Percentiles rank a stretch among this genome's conserved stretches.
These are phyloP conservation scores for Jasminum sambac DNA, from an alignment of 257 asterid genomes.

Conservation along the genomic window DNA sequence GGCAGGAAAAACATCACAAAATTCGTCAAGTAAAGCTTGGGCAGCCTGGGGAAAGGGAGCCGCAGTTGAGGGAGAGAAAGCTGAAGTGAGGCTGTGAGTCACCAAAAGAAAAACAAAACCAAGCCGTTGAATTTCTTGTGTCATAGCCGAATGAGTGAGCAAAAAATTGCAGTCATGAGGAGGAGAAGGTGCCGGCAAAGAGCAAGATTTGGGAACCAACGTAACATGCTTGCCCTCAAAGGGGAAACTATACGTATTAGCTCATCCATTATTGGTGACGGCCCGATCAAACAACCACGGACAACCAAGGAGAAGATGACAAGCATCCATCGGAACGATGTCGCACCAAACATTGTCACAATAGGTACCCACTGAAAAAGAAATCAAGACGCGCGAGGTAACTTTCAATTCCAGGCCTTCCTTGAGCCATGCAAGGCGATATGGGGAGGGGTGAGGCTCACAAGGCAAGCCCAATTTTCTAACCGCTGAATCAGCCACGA, in stretches of 20 bases:
- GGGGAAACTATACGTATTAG: neutral
- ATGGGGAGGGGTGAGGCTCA: neutral
- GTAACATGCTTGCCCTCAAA: neutral
- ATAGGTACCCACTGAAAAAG: neutral
- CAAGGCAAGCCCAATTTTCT: neutral
- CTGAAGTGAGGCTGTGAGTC: neutral
- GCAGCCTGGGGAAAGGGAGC: neutral
- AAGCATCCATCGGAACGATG: neutral
- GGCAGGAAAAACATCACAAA: neutral
- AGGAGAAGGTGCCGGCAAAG: neutral
- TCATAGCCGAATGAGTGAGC: neutral
- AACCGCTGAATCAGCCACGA: no score
- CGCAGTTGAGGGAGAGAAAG: neutral
- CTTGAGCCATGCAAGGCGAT: neutral
- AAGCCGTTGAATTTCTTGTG: neutral
- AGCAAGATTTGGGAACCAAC: neutral
- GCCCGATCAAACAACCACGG: neutral
- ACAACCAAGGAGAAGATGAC: neutral
- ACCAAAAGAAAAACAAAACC: neutral
- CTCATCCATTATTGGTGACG: neutral
- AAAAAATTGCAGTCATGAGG: neutral
- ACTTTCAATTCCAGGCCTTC: neutral
- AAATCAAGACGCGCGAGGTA: neutral
- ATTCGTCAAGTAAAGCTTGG: neutral
- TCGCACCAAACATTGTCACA: neutral